Evolutionary conservation across 768 basidiomycete species (phyloP).

Genomic region (Xerocomellus chrysenteron): DNA sequence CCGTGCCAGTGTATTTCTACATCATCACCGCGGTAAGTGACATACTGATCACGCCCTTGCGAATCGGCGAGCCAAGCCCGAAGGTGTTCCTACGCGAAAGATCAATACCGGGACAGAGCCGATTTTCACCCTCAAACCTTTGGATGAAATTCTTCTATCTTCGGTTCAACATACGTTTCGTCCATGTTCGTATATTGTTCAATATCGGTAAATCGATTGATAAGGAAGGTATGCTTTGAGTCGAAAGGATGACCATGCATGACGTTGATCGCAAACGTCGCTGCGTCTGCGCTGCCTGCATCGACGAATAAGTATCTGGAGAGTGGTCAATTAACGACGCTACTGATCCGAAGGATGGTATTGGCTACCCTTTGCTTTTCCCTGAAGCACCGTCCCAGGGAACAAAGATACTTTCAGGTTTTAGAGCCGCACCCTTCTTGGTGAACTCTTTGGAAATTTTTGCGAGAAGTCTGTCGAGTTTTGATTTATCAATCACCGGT

Average conservation of each 20-base stretch:
- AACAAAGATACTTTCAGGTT: conserved; percentile 75
- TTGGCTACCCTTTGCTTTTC: conserved; percentile 86
- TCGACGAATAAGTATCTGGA: conserved; percentile 82
- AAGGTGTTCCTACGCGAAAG: conserved; percentile 75
- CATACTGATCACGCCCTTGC: conserved; percentile 93
- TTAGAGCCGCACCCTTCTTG: conserved; percentile 75
- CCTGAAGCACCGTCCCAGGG: conserved; percentile 83
- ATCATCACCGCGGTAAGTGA: conserved; percentile 90
- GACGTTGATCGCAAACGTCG: conserved; percentile 59
- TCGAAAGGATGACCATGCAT: conserved; percentile 86
- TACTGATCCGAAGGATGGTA: not conserved
- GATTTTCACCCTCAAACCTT: conserved; percentile 48
- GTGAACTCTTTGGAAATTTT: conserved; percentile 84
- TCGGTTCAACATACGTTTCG: conserved; percentile 76
- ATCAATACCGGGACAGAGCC: conserved; percentile 4
- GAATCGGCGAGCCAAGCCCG: conserved; percentile 93
- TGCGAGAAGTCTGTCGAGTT: conserved; percentile 76
- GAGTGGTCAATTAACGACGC: not conserved
- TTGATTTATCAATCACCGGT: conserved; percentile 84
- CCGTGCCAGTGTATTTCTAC: conserved; percentile 92
- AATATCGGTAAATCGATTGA: conserved; percentile 89
- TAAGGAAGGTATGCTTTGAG: conserved; percentile 76
- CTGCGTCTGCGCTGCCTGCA: conserved; percentile 67
- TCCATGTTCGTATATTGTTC: conserved; percentile 77
- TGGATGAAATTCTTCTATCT: conserved; percentile 67